Percentiles rank a stretch among this genome's conserved stretches.
Conservation (phyloP, 2,329 filamentous ascomycete genomes). For the Alternaria conjuncta region DNA sequence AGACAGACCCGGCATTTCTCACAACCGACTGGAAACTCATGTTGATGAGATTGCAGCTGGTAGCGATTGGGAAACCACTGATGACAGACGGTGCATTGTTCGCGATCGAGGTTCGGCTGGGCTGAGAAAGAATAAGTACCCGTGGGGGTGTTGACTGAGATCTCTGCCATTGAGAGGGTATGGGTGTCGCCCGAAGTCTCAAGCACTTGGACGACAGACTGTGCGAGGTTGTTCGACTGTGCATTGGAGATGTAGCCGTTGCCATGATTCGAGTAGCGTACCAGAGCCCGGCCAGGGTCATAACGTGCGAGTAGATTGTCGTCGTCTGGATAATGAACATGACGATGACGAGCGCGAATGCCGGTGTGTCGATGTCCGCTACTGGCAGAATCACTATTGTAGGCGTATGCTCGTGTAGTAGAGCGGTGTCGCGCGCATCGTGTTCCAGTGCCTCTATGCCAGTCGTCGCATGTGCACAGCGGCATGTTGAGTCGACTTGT, state of each 20-base stretch:
- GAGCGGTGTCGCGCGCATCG: slow-evolving; percentile 16
- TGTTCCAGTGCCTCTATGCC: slow-evolving; percentile 12
- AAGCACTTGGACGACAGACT: slow-evolving; percentile 16
- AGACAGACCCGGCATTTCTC: slow-evolving; percentile 26
- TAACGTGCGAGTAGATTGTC: not conserved
- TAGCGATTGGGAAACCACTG: slow-evolving; percentile 22
- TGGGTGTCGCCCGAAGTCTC: slow-evolving; percentile 14
- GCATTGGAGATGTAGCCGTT: not conserved
- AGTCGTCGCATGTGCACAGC: slow-evolving; percentile 12
- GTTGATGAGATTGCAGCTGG: slow-evolving; percentile 15
- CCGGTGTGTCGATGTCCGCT: slow-evolving; percentile 10
- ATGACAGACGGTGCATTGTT: slow-evolving; percentile 24
- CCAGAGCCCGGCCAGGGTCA: not conserved
- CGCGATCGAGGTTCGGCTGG: slow-evolving; percentile 27
- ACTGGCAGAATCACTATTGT: slow-evolving; percentile 11
- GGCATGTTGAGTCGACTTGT: slow-evolving; percentile 14
- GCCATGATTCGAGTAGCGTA: not conserved
- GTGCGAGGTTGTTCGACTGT: not conserved
- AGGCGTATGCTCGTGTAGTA: not conserved
- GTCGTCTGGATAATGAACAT: not conserved
- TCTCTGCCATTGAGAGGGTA: slow-evolving; percentile 19
- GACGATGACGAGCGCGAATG: not conserved
- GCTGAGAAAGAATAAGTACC: slow-evolving; percentile 22
- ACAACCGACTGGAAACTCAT: slow-evolving; percentile 22
- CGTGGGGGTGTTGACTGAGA: slow-evolving; percentile 5